Evolutionary conservation across 2,329 filamentous ascomycete species (phyloP).

Genomic region (Ophiosphaerella narmari): DNA sequence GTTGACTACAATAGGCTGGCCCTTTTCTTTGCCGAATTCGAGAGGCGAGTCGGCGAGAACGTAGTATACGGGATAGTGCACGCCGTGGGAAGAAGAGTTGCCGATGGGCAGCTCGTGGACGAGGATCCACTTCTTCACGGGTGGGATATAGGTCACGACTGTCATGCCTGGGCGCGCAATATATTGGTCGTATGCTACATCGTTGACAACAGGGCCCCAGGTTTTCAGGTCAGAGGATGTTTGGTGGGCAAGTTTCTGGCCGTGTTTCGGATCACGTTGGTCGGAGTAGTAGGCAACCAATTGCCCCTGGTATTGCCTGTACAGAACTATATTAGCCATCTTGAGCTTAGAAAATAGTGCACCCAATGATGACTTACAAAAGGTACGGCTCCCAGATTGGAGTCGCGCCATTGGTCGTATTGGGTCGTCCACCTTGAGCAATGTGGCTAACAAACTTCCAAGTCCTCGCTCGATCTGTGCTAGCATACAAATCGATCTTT

Average conservation of each 20-base stretch:
- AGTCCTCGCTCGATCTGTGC: conserved; percentile 20
- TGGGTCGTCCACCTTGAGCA: conserved; percentile 19
- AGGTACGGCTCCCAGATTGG: conserved; percentile 33
- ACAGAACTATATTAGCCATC: neutral
- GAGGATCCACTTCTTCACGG: conserved; percentile 28
- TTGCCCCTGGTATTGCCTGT: conserved; percentile 21
- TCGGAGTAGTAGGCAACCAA: conserved; percentile 31
- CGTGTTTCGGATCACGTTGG: conserved; percentile 29
- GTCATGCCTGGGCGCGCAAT: conserved; percentile 29
- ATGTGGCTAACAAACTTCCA: conserved; percentile 32
- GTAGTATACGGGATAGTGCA: conserved; percentile 29
- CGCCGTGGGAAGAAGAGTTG: conserved; percentile 15
- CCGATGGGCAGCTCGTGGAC: conserved; percentile 26
- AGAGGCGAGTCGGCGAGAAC: conserved; percentile 23
- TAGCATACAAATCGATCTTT: conserved; percentile 28
- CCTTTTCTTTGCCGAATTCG: conserved; percentile 17
- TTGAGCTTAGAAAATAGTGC: neutral
- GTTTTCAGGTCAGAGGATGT: conserved; percentile 21
- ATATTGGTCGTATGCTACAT: conserved; percentile 24
- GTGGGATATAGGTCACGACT: conserved; percentile 21
- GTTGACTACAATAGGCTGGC: conserved; percentile 21
- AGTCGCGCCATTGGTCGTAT: conserved; percentile 25
- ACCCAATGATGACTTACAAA: conserved; percentile 9
- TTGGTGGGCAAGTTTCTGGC: conserved; percentile 31
- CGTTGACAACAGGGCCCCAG: conserved; percentile 27